Conservation (phyloP, 2,329 filamentous ascomycete species). For the Sordariomycetes sp. region DNA sequence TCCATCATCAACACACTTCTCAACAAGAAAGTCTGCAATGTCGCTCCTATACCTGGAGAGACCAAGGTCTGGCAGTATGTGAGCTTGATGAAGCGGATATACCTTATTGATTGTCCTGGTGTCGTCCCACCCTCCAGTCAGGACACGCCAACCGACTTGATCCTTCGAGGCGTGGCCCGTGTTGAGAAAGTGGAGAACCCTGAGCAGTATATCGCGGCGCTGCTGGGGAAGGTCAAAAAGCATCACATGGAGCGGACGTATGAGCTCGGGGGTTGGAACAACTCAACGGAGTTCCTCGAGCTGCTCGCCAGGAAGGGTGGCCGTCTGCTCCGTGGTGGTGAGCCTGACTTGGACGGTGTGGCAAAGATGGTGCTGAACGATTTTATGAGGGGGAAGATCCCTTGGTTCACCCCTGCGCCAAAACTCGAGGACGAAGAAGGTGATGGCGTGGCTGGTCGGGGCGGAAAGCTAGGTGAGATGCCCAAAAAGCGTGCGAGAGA, state of each 20-base stretch:
- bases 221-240: conserved; percentile 71
- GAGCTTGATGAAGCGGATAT: conserved; percentile 79
- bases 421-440: conserved; percentile 37
- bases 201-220: conserved; percentile 85
- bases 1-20: conserved; percentile 94
- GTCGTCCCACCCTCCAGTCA: conserved; percentile 83
- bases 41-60: conserved; percentile 91
- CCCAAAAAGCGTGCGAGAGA: conserved; percentile 65
- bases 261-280: conserved; percentile 69
- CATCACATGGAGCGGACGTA: conserved; percentile 92
- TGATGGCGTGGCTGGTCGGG: conserved; percentile 53
- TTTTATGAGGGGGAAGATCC: conserved; percentile 89
- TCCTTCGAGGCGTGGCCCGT: conserved; percentile 83
- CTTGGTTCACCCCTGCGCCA: conserved; percentile 87
- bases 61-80: conserved; percentile 99
- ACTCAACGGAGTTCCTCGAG: conserved; percentile 77
- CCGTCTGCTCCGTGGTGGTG: conserved; percentile 80
- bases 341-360: conserved; percentile 88
- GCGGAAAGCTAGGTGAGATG: conserved; percentile 80
- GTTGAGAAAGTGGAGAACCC: conserved; percentile 96
- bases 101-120: conserved; percentile 90
- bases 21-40: conserved; percentile 88
- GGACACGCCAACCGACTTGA: conserved; percentile 78
- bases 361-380: conserved; percentile 97
- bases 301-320: conserved; percentile 80